phyloP scores from a whole-genome alignment of 164 flowering plant genomes.

The Paratinospora sagittata region DNA sequence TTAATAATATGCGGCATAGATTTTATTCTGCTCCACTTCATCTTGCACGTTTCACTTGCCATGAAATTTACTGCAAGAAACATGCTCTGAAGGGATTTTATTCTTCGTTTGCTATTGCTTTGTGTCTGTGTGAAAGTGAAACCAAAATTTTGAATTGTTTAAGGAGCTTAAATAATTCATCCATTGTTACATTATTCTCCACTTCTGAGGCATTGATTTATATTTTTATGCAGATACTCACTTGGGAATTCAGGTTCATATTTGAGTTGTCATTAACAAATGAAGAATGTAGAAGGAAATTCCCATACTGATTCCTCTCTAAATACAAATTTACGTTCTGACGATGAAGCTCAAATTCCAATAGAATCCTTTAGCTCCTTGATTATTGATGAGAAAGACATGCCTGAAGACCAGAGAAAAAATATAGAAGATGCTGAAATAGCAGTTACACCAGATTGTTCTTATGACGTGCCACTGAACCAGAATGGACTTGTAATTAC shows the following conservation, averaged over 20 bases:
- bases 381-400: constrained; percentile 18
- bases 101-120: neutral
- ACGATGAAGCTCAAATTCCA: constrained; percentile 13
- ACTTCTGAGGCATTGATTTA: neutral
- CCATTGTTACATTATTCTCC: neutral
- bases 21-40: too few relatives aligned
- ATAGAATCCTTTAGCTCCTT: constrained; percentile 13
- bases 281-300: constrained; percentile 20
- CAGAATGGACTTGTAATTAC: constrained; percentile 11
- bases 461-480: constrained; percentile 10
- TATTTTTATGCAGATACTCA: constrained; percentile 14
- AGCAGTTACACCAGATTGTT: constrained; percentile 15
- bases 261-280: constrained; percentile 20
- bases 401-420: constrained; percentile 11
- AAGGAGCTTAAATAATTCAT: too few relatives aligned
- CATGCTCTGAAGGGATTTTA: neutral
- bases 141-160: too few relatives aligned
- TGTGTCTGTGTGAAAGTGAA: too few relatives aligned
- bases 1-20: too few relatives aligned
- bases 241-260: constrained; percentile 12
- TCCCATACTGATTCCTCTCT: constrained; percentile 26
- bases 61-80: neutral
- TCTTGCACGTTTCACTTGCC: neutral
- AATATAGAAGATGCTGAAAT: constrained; percentile 11
- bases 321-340: constrained; percentile 14